Evolutionary conservation across 2,329 filamentous ascomycete species (phyloP), one percentile per base, ranked within the genome.

Genomic region (Alternaria tenuissima): DNA sequence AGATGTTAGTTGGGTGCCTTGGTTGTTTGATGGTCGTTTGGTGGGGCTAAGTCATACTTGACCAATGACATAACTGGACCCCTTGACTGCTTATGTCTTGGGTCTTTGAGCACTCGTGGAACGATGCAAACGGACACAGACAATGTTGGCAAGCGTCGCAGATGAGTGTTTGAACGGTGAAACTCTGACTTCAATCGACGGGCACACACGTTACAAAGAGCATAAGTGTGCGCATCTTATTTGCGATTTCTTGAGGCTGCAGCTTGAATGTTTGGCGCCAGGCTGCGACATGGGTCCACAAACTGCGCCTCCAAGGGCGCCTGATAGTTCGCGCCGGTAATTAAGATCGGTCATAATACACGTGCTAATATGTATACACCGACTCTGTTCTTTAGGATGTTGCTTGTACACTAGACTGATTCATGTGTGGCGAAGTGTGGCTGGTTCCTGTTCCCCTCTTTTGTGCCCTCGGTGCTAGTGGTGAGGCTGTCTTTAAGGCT

Each of bases 21-120:
- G 39, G 14, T 52, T 53, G 42, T 57, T 34, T 48, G 56, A 58
- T 57, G 26, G 34, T 36, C 1, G 44, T 46, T 47, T 49, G 39
- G 59, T 64, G 59, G 65, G 63, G 63, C 43, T 41, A 22, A 22
- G 20, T 48, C 51, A 20, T 62, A 63, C 59, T 48, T 18, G 34
- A 41, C 59, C 57, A 67, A 61, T 62, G 51, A 57, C 55, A 65
- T 62, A 16, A 20, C 28, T 7, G 24, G 30, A 32, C 22, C 26
- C n/a, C 39, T 28, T 53, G 39, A 58, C 51, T 56, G 32, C 34
- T n/a, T 22, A 38, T 52, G 34, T 52, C 16, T 36, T 32, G 46
- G 46, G 22, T 48, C 34, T 48, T 39, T n/a, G 41, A 11, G 22
- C 41, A 30, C 18, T 39, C 8, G 43, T 48, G 36, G 39, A 49